A percentile compares a stretch with the other conserved stretches of the same genome.
These are phyloP conservation scores for Perkinsus olseni DNA, from an alignment of 169 alveolate genomes.

Conservation along the genomic window DNA sequence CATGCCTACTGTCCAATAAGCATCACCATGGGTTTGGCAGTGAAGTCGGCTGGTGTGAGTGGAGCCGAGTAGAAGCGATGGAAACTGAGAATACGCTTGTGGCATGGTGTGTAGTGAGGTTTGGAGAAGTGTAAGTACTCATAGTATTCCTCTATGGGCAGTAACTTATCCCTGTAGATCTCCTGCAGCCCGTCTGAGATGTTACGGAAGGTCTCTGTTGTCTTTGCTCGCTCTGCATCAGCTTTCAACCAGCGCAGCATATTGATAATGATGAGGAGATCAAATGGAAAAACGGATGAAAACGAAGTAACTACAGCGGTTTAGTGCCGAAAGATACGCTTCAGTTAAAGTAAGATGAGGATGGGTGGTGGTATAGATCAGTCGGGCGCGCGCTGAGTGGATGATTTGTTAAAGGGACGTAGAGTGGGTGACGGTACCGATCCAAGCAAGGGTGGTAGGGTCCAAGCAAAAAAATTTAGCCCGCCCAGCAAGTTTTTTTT, in stretches of 20 bases:
- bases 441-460: too few species aligned
- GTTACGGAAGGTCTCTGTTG: neutral
- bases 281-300: too few species aligned
- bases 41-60: slow-evolving; percentile 50
- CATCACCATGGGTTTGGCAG: slow-evolving; percentile 54
- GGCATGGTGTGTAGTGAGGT: slow-evolving; percentile 48
- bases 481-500: too few species aligned
- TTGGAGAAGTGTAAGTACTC: slow-evolving; percentile 39
- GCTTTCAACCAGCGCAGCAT: neutral
- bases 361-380: too few species aligned
- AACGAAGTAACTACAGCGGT: too few species aligned
- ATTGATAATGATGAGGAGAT: too few species aligned
- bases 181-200: slow-evolving; percentile 9
- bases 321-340: too few species aligned
- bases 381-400: too few species aligned
- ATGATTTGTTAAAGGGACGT: too few species aligned
- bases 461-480: too few species aligned
- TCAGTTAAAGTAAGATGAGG: too few species aligned
- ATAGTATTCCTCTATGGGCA: slow-evolving; percentile 42
- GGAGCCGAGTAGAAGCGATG: slow-evolving; percentile 46
- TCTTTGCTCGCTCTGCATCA: neutral
- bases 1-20: slow-evolving; percentile 55
- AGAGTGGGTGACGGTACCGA: too few species aligned
- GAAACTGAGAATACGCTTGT: slow-evolving; percentile 31
- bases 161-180: slow-evolving; percentile 16